Conservation (phyloP, 495 filamentous ascomycete species). For the Neurospora hispaniola region DNA sequence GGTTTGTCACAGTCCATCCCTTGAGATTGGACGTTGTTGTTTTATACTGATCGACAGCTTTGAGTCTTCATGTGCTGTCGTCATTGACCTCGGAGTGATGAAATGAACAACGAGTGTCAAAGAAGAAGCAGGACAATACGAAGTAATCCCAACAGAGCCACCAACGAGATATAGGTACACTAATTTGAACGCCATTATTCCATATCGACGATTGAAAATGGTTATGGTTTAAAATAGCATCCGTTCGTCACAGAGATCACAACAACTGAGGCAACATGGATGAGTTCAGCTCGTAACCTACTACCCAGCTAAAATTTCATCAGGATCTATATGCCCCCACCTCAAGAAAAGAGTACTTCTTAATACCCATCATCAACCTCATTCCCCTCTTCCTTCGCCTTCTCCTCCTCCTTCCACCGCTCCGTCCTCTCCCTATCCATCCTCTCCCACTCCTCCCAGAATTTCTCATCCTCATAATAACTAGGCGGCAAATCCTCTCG, state of each 20-base stretch:
- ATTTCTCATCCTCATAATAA: conserved; percentile 7
- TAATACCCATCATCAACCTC: neutral
- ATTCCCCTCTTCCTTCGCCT: neutral
- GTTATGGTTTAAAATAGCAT: no score
- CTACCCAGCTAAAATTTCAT: neutral
- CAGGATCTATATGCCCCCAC: no score
- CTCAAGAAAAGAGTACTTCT: no score
- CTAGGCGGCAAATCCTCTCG: conserved; percentile 59
- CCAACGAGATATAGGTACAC: neutral
- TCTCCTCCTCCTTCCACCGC: neutral
- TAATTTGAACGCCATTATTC: no score
- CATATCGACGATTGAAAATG: no score
- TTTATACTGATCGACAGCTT: neutral
- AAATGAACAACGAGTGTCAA: neutral
- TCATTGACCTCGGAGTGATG: neutral
- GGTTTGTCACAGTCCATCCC: neutral
- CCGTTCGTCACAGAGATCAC: neutral
- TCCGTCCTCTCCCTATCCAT: neutral
- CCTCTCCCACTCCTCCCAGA: neutral
- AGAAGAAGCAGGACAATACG: neutral
- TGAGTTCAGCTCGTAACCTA: neutral
- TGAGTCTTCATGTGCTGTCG: neutral
- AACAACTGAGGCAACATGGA: neutral
- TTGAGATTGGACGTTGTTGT: neutral
- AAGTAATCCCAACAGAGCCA: neutral